Evolutionary conservation across 1,284 basidiomycete species (phyloP).

Genomic region (Golubevia sp.): DNA sequence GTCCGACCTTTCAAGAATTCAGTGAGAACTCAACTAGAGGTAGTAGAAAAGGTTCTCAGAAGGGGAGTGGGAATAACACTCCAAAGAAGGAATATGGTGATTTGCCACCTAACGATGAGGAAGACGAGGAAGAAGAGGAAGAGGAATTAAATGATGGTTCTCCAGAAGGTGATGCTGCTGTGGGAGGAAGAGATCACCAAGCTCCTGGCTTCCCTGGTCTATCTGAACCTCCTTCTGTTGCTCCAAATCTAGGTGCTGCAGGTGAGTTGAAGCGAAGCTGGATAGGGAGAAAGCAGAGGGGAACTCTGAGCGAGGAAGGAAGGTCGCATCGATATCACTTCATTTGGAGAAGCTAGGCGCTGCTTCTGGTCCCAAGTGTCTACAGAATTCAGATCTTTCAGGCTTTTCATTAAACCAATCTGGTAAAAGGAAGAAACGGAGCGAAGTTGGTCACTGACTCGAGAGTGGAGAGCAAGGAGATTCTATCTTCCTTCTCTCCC

Average conservation of each 20-base stretch:
- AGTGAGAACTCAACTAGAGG: not conserved
- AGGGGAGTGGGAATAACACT: not conserved
- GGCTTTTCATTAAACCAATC: no score
- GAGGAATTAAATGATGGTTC: not conserved
- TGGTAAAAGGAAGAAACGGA: no score
- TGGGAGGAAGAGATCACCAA: not conserved
- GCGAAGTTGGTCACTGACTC: no score
- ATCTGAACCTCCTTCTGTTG: not conserved
- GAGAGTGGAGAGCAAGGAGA: no score
- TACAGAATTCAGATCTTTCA: no score
- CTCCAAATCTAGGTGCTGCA: constrained; percentile 11
- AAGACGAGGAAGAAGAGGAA: not conserved
- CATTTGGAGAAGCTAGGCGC: no score
- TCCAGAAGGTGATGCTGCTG: not conserved
- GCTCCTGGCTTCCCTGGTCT: not conserved
- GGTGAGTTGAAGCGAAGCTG: constrained; percentile 15
- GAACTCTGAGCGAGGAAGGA: not conserved
- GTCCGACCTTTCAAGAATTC: constrained; percentile 16
- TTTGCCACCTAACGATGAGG: not conserved
- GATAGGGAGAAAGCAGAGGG: not conserved
- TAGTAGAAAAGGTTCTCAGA: not conserved
- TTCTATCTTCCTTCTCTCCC: no score
- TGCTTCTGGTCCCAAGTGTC: no score
- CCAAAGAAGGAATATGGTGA: not conserved
- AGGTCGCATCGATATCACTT: no score